Evolutionary conservation across 129 eudicot genomes (phyloP), one percentile per base, ranked within the genome.

Genomic region (Ambrosia trifida): DNA sequence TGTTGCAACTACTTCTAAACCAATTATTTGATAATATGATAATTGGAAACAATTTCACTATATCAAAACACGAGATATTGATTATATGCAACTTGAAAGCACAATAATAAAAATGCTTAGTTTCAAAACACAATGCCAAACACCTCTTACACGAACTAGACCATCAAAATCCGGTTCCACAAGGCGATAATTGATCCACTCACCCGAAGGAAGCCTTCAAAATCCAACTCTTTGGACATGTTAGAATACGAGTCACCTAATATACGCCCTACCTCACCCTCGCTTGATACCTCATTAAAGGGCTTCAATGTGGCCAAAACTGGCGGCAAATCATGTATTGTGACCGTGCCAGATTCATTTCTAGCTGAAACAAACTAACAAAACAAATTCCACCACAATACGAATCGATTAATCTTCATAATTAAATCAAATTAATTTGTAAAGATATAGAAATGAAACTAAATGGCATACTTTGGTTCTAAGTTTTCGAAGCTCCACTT

Each of bases 401-500:
- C 18, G 19, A 31, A 59, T 53, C 18, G 9, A 18, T 66, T 17
- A 75, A 18, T 2, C 2, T 24, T 41, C 11, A 1, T 9, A 53
- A 2, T 5, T 49, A 38, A 1, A 70, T 63, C 40, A 47, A 69
- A 60, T 7, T 13, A n/a, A 66, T 59, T 61, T 47, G 24, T 3
- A 62, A 36, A 70, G 17, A 45, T 16, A 13, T 18, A 18, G 16
- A 70, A 11, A 24, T 24, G 28, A 54, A 35, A 59, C 31, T 19
- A 59, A 59, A 71, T 18, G 19, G 40, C 82, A 78, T 83, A 85
- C 95, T 81, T 79, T 78, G 31, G 95, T 72, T 68, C 82, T 83
- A 78, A 88, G 91, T 78, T 78, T 71, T 12, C 88, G 83, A 63
- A 88, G 91, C 82, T 88, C 95, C 72, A 76, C 87, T 81, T 83